phyloP scores from a whole-genome alignment of 2,329 filamentous ascomycete species.

The Thyridium curvatum region DNA sequence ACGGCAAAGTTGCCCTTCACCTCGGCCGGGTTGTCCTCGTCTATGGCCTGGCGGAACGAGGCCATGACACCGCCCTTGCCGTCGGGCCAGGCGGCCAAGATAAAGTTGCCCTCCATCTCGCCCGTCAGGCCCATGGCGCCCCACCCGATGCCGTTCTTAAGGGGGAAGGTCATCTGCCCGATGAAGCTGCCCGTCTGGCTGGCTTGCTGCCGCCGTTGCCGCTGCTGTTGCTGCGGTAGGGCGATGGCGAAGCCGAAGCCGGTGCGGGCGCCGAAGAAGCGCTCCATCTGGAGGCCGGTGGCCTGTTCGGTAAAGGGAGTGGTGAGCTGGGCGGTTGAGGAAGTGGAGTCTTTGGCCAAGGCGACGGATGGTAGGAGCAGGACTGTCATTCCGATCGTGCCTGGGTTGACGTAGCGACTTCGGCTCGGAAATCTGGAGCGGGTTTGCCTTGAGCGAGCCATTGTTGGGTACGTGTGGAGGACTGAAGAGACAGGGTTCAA shows the following conservation, averaged over 20 bases:
- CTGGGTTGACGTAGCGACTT: no score
- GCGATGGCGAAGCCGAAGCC: conserved; percentile 35
- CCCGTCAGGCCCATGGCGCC: conserved; percentile 36
- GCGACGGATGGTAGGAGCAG: not conserved
- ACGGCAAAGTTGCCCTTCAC: conserved; percentile 32
- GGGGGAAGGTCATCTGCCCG: conserved; percentile 36
- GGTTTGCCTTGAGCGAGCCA: no score
- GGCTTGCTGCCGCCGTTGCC: no score
- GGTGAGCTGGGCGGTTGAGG: conserved; percentile 1
- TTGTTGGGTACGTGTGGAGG: no score
- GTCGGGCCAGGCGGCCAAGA: conserved; percentile 37
- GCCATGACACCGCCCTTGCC: conserved; percentile 27
- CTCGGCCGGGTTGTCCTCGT: conserved; percentile 35
- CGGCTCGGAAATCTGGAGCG: no score
- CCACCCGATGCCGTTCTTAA: conserved; percentile 33
- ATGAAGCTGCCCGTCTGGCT: conserved; percentile 33
- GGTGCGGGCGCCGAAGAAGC: conserved; percentile 30
- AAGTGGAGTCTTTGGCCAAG: not conserved
- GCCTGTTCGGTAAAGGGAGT: conserved; percentile 21
- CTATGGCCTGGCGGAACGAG: conserved; percentile 34
- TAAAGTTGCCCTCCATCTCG: conserved; percentile 35
- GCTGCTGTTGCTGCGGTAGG: conserved; percentile 22
- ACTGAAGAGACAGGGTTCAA: no score
- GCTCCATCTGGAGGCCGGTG: conserved; percentile 26
- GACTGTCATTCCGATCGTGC: not conserved